A percentile compares a stretch with the other conserved stretches of the same genome.
phyloP scores from a whole-genome alignment of 768 basidiomycete genomes.

The Pleurotus pulmonarius region DNA sequence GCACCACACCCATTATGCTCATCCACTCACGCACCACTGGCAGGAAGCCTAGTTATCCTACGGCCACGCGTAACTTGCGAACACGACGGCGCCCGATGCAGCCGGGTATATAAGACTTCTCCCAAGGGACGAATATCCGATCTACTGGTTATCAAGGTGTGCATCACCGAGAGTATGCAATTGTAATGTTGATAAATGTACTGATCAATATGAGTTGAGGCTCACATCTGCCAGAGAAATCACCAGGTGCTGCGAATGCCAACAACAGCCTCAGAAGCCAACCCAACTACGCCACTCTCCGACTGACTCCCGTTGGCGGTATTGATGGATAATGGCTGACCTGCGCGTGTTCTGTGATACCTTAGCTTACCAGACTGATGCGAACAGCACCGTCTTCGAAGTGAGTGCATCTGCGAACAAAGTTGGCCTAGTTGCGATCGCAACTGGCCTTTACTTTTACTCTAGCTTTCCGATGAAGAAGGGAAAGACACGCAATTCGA shows the following conservation, averaged over 20 bases:
- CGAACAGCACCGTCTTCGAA: conserved; percentile 79
- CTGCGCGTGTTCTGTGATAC: conserved; percentile 73
- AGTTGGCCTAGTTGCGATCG: too few species aligned
- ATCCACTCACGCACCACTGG: not conserved
- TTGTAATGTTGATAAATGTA: too few species aligned
- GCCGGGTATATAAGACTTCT: conserved; percentile 78
- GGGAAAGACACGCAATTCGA: conserved; percentile 79
- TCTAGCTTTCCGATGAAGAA: conserved; percentile 69
- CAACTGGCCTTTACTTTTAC: not conserved
- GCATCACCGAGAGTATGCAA: conserved; percentile 85
- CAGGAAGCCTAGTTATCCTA: conserved; percentile 63
- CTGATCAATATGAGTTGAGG: not conserved
- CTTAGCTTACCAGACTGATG: conserved; percentile 85
- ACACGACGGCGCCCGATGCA: conserved; percentile 58
- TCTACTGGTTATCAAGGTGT: conserved; percentile 67
- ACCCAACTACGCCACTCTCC: conserved; percentile 40
- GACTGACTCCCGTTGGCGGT: not conserved
- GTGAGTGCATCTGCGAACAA: conserved; percentile 26
- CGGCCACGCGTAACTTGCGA: conserved; percentile 94
- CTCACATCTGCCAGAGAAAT: conserved; percentile 35
- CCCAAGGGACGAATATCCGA: conserved; percentile 57
- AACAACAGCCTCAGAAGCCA: conserved; percentile 65
- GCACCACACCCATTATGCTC: not conserved
- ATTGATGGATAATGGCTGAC: conserved; percentile 6
- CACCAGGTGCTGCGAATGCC: conserved; percentile 51